Conservation (phyloP, 306 rosid species). For the Boehmeria nivea region DNA sequence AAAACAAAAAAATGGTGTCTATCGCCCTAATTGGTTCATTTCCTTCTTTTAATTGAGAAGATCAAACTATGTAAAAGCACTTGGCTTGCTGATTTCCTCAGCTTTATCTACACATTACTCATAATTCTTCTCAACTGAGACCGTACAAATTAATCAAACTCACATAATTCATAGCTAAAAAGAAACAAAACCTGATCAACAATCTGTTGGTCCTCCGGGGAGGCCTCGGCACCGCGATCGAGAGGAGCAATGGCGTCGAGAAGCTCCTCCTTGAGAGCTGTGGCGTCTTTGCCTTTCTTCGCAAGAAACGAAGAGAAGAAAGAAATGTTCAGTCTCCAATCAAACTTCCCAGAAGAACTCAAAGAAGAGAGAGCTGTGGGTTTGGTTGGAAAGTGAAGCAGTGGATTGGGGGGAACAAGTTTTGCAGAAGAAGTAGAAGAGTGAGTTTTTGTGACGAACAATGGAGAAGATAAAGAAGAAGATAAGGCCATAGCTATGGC, state of each 20-base stretch:
- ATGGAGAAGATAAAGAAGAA: conserved; percentile 18
- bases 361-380: conserved; percentile 18
- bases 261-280: conserved; percentile 62
- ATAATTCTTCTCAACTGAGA: too few relatives aligned
- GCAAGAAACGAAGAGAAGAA: conserved; percentile 62
- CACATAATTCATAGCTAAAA: not conserved
- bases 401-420: conserved; percentile 11
- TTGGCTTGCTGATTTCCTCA: too few relatives aligned
- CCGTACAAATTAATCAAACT: not conserved
- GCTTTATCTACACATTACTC: too few relatives aligned
- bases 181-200: conserved; percentile 53
- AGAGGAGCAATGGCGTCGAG: conserved; percentile 63
- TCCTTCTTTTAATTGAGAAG: too few relatives aligned
- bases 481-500: conserved; percentile 52
- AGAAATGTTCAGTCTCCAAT: conserved; percentile 58
- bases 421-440: conserved; percentile 20
- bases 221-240: conserved; percentile 88
- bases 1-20: too few relatives aligned
- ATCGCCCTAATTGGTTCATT: too few relatives aligned
- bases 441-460: conserved; percentile 23
- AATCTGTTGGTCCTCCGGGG: conserved; percentile 57
- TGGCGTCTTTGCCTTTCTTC: conserved; percentile 49
- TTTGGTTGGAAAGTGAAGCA: conserved; percentile 30
- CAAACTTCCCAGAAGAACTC: not conserved
- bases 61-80: too few relatives aligned